Conservation (phyloP, 768 basidiomycete species). For the Rhizopogon salebrosus region DNA sequence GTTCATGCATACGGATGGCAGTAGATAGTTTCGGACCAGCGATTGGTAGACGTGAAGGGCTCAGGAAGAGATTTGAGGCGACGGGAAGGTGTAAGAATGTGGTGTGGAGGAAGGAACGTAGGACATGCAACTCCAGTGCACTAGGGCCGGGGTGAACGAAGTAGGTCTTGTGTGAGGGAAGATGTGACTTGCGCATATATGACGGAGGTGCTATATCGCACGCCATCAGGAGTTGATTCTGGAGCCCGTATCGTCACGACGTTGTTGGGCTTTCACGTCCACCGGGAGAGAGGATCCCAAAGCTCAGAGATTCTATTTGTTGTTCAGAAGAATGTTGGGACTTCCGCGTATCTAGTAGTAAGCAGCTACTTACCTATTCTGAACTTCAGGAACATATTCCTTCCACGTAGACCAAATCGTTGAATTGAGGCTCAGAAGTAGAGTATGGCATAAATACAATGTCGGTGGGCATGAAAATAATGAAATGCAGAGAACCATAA, state of each 20-base stretch:
- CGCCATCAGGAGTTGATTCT: slow-evolving; percentile 44
- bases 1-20: slow-evolving; percentile 56
- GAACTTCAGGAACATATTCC: slow-evolving; percentile 27
- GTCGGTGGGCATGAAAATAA: slow-evolving; percentile 10
- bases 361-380: too few species aligned
- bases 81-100: slow-evolving; percentile 56
- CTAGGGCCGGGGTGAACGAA: slow-evolving; percentile 27
- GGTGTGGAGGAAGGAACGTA: slow-evolving; percentile 58
- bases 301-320: too few species aligned
- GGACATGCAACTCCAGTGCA: slow-evolving; percentile 31
- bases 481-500: slow-evolving; percentile 13
- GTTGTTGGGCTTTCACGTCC: slow-evolving; percentile 18
- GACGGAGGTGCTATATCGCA: slow-evolving; percentile 66
- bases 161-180: slow-evolving; percentile 7
- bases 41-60: slow-evolving; percentile 58
- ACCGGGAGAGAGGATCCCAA: slow-evolving; percentile 30
- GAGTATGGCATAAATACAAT: slow-evolving; percentile 26
- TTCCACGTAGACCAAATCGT: slow-evolving; percentile 15
- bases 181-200: slow-evolving; percentile 33
- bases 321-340: too few species aligned
- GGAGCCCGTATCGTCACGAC: slow-evolving; percentile 67
- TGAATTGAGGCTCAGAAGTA: neutral
- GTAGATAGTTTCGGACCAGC: slow-evolving; percentile 57
- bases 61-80: slow-evolving; percentile 43
- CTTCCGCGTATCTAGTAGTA: too few species aligned